Base-by-base conservation (phyloP, 495 filamentous ascomycete species). In the Friedmanniomyces endolithicus region DNA sequence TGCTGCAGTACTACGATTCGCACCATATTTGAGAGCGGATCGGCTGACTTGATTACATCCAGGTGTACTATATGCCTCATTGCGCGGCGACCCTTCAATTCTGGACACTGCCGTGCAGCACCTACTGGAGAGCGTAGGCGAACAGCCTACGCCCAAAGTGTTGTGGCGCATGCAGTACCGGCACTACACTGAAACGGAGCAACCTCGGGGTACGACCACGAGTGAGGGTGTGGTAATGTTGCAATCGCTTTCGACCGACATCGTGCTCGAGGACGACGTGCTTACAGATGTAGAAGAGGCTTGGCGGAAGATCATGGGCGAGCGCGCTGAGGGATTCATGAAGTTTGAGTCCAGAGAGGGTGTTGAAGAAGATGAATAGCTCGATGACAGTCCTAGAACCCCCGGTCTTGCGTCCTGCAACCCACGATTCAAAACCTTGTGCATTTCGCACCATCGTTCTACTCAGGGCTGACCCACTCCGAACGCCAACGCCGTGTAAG, bases 21-120 rank as follows among this genome's bases (percentile, higher is more conserved):
- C 53, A 43, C 45, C 49, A 59, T 48, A 51, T 48, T 41, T 44
- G 19, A 53, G 40, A 8, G 35, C 12, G 22, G 63, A 71, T 78
- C 84, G 75, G 84, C 66, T 35, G 45, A 25, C 29, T 50, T 51
- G 19, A 41, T 3, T 14, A 53, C 35, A 31, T 56, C 52, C 50
- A 94, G 87, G 82, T 73, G 74, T 89, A 37, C 66, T 90, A 1
- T 90, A 92, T 62, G 71, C 79, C 23, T 75, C 80, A 22, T 84
- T 53, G 67, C 1, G 53, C 48, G 62, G 71, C 59, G 31, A 64
- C 59, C 59, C 68, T 61, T 63, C 58, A 8, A 62, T 75, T 60
- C 66, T 90, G 12, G 69, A 79, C 27, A 51, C 55, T 20, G 82
- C 86, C 35, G 61, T 89, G 20, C 53, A 72, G 9, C 67, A 60